Percentiles rank a stretch among this genome's conserved stretches.
These are phyloP conservation scores for Pochonia chlamydosporia DNA, from an alignment of 2,329 filamentous ascomycete species.

Conservation along the genomic window DNA sequence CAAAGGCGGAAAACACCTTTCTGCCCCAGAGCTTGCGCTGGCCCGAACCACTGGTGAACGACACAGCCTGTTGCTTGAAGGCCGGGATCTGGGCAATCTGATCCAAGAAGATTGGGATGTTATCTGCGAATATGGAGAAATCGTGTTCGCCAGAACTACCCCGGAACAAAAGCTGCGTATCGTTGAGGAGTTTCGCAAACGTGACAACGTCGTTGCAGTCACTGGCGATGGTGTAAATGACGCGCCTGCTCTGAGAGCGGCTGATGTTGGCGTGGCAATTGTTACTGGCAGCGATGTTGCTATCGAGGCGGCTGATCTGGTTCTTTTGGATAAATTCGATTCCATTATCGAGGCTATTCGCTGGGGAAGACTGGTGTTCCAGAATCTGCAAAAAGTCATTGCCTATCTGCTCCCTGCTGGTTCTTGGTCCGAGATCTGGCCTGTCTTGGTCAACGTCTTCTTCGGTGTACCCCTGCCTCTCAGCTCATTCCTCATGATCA, in stretches of 20 bases:
- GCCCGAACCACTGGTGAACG: slow-evolving; percentile 15
- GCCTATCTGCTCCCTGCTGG: slow-evolving; percentile 44
- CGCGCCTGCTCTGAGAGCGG: slow-evolving; percentile 58
- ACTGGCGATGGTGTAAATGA: slow-evolving; percentile 71
- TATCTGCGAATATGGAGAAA: slow-evolving; percentile 45
- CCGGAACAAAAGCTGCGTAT: slow-evolving; percentile 68
- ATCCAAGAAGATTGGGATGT: slow-evolving; percentile 40
- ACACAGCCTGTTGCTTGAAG: slow-evolving; percentile 37
- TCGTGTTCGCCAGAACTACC: slow-evolving; percentile 64
- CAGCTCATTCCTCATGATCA: slow-evolving; percentile 51
- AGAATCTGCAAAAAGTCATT: slow-evolving; percentile 36
- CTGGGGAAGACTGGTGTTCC: slow-evolving; percentile 33
- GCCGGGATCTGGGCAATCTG: slow-evolving; percentile 52
- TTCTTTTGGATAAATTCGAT: slow-evolving; percentile 65
- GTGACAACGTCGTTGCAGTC: slow-evolving; percentile 59
- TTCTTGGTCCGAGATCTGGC: slow-evolving; percentile 52
- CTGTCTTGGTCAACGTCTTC: slow-evolving; percentile 49
- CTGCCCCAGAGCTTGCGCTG: slow-evolving; percentile 12
- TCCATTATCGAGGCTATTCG: slow-evolving; percentile 62
- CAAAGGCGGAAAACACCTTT: slow-evolving; percentile 9
- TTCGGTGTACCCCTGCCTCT: slow-evolving; percentile 47
- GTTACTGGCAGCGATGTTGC: slow-evolving; percentile 59
- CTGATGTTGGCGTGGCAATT: slow-evolving; percentile 65
- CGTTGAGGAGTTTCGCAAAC: slow-evolving; percentile 59
- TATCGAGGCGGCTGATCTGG: slow-evolving; percentile 58